phyloP scores from a whole-genome alignment of 371 early-diverging fungal species.

The Mucor circinelloides region DNA sequence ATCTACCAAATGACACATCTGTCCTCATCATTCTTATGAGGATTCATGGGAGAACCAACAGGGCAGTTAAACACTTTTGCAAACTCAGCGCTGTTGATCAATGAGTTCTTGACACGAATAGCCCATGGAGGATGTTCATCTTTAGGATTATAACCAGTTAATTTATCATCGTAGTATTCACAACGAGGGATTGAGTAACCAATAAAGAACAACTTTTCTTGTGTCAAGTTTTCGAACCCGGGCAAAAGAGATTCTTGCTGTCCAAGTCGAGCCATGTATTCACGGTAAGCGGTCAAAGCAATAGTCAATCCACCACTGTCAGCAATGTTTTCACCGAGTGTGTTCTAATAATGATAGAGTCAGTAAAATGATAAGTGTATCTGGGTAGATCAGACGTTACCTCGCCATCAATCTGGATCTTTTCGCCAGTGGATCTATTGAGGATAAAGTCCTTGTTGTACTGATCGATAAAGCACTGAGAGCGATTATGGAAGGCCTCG shows the following conservation, averaged over 20 bases:
- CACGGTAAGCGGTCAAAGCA: conserved; percentile 29
- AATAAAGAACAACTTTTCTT: conserved; percentile 55
- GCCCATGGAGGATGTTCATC: conserved; percentile 56
- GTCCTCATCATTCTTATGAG: conserved; percentile 26
- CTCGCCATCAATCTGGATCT: conserved; percentile 48
- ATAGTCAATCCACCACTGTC: conserved; percentile 70
- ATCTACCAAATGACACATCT: conserved; percentile 53
- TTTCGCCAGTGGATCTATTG: conserved; percentile 20
- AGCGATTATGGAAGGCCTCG: conserved; percentile 43
- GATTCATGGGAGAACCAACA: conserved; percentile 51
- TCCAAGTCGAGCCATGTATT: not conserved
- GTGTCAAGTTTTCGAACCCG: conserved; percentile 43
- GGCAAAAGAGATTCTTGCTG: conserved; percentile 26
- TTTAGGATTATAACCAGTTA: not conserved
- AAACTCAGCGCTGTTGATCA: conserved; percentile 61
- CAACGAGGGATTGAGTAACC: conserved; percentile 53
- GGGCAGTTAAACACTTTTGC: conserved; percentile 62
- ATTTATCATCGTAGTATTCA: not conserved
- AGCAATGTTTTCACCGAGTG: conserved; percentile 74
- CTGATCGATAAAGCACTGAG: conserved; percentile 67
- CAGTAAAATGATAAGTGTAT: too few relatives aligned
- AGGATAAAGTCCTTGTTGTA: conserved; percentile 51
- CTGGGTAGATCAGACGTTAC: too few relatives aligned
- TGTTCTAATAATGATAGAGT: conserved; percentile 24
- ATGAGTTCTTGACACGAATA: conserved; percentile 57